Conservation (phyloP, 768 basidiomycete species). For the Trametes punicea region DNA sequence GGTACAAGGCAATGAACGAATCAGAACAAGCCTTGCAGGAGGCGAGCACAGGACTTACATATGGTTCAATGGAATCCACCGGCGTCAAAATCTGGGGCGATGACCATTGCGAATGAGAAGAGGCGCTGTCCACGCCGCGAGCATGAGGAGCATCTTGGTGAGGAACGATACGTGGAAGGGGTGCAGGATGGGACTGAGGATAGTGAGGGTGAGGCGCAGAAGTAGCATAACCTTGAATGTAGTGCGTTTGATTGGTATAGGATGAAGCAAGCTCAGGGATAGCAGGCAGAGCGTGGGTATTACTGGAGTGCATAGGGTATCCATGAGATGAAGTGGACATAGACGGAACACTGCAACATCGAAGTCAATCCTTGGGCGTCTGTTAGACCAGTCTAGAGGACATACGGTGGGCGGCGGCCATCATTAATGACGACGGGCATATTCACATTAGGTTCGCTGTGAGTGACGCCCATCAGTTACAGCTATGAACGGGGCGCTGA, state of each 20-base stretch:
- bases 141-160: conserved; percentile 35
- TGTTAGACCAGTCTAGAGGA: neutral
- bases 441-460: conserved; percentile 26
- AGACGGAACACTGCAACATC: conserved; percentile 9
- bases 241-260: conserved; percentile 51
- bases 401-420: conserved; percentile 16
- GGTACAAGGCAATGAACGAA: neutral
- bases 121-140: conserved; percentile 50
- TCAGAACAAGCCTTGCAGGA: neutral
- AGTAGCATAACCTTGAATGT: conserved; percentile 42
- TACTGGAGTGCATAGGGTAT: conserved; percentile 46
- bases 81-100: conserved; percentile 43
- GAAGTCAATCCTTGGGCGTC: conserved; percentile 3
- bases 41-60: conserved; percentile 44
- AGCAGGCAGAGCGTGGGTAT: conserved; percentile 42
- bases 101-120: conserved; percentile 52
- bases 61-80: conserved; percentile 57
- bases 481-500: neutral
- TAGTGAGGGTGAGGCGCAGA: conserved; percentile 30
- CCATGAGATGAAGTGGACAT: conserved; percentile 40
- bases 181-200: conserved; percentile 24
- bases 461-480: conserved; percentile 7
- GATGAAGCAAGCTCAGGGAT: conserved; percentile 53
- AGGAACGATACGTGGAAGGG: conserved; percentile 39
- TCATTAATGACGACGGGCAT: conserved; percentile 21